phyloP scores from a whole-genome alignment of 495 filamentous ascomycete genomes.

The Acidomyces sp. region DNA sequence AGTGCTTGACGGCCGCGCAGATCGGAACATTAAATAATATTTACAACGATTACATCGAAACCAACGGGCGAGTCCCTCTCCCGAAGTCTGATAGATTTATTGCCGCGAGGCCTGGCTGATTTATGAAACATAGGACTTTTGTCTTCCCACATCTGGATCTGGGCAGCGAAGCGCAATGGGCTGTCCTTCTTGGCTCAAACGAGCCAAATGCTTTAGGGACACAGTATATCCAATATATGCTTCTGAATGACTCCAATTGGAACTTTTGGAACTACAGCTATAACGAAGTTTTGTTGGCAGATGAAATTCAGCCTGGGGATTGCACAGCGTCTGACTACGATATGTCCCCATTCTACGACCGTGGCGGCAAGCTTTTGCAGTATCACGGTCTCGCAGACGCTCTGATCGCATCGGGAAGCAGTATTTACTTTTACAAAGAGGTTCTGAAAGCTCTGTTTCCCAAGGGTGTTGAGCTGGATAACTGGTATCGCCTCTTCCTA shows the following conservation, averaged over 20 bases:
- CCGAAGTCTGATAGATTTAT: neutral
- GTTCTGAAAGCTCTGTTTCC: conserved; percentile 26
- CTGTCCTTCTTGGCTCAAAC: conserved; percentile 24
- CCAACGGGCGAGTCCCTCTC: conserved; percentile 27
- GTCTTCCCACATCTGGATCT: conserved; percentile 40
- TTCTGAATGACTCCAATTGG: conserved; percentile 34
- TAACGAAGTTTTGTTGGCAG: conserved; percentile 28
- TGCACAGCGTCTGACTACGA: conserved; percentile 37
- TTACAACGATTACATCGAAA: conserved; percentile 40
- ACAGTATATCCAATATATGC: conserved; percentile 32
- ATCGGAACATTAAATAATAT: conserved; percentile 40
- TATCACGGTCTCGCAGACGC: conserved; percentile 43
- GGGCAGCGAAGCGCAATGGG: conserved; percentile 33
- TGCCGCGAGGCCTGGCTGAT: neutral
- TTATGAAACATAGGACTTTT: conserved; percentile 22
- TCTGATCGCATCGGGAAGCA: conserved; percentile 33
- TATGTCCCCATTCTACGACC: conserved; percentile 33
- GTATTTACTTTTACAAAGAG: conserved; percentile 34
- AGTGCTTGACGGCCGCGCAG: conserved; percentile 46
- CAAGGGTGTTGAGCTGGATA: conserved; percentile 23
- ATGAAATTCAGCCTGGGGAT: conserved; percentile 33
- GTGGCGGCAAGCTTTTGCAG: conserved; percentile 41
- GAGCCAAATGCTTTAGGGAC: conserved; percentile 31
- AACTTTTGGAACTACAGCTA: conserved; percentile 29
- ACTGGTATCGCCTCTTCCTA: conserved; percentile 32